Evolutionary conservation across 345 rosid species (phyloP).

Genomic region (Salix purpurea): DNA sequence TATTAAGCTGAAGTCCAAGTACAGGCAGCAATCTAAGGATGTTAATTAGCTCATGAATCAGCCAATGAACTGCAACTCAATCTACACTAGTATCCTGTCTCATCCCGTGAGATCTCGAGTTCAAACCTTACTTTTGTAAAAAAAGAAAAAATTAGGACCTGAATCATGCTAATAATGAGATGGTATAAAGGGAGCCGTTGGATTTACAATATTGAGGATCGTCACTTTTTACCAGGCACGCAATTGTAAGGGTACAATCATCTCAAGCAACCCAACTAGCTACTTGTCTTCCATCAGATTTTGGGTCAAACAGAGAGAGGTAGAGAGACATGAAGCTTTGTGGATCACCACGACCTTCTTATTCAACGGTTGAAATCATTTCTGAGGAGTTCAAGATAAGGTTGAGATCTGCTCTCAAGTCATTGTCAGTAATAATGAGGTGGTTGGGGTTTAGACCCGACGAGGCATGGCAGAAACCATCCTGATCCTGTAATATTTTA

Average conservation of each 20-base stretch:
- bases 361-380: not conserved
- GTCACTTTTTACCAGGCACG: too few species aligned
- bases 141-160: too few species aligned
- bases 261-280: not conserved
- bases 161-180: too few species aligned
- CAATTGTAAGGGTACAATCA: not conserved
- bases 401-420: not conserved
- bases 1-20: not conserved
- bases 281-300: not conserved
- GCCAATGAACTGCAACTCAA: too few species aligned
- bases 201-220: not conserved
- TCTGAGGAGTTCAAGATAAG: not conserved
- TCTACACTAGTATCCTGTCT: too few species aligned
- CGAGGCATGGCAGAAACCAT: not conserved
- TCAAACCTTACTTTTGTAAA: too few species aligned
- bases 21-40: not conserved
- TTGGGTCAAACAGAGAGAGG: too few species aligned
- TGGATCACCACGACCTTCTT: not conserved
- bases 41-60: not conserved
- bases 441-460: not conserved
- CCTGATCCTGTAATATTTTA: not conserved
- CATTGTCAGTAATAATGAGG: not conserved
- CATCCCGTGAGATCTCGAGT: too few species aligned
- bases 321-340: too few species aligned
- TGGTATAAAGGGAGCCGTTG: too few species aligned